Conservation (phyloP, 495 filamentous ascomycete species). For the Gamarada debralockiae region DNA sequence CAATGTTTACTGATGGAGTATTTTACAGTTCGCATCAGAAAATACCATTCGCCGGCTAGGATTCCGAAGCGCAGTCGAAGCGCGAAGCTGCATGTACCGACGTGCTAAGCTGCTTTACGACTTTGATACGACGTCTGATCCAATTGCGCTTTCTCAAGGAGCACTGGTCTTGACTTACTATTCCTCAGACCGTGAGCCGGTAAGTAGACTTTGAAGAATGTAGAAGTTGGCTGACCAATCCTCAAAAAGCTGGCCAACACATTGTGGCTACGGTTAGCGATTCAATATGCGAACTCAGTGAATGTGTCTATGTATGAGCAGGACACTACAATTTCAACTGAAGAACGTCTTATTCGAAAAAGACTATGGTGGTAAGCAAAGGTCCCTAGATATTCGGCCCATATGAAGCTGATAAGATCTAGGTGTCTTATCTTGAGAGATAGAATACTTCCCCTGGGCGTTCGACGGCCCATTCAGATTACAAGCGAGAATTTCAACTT, state of each 20-base stretch:
- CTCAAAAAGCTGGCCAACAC: constrained; percentile 35
- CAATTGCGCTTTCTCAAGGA: constrained; percentile 36
- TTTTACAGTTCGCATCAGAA: constrained; percentile 25
- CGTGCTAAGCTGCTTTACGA: constrained; percentile 38
- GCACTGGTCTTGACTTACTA: constrained; percentile 41
- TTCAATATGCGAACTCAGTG: constrained; percentile 43
- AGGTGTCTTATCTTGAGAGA: constrained; percentile 47
- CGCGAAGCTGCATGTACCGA: constrained; percentile 39
- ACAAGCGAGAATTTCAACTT: constrained; percentile 34
- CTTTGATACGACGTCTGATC: constrained; percentile 31
- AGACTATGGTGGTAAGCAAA: constrained; percentile 30
- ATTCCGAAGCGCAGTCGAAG: constrained; percentile 37
- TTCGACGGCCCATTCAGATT: constrained; percentile 44
- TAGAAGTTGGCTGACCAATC: not conserved
- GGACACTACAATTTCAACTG: constrained; percentile 23
- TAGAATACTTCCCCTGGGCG: constrained; percentile 42
- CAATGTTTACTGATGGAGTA: constrained; percentile 27
- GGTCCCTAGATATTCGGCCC: constrained; percentile 37
- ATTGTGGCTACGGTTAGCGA: constrained; percentile 42
- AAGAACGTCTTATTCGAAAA: constrained; percentile 9
- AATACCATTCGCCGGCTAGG: constrained; percentile 38
- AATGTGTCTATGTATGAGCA: constrained; percentile 34
- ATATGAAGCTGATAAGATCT: not conserved
- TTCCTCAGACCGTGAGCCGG: constrained; percentile 28
- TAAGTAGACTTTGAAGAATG: not conserved